Conservation (phyloP, 352 stramenopile genomes). For the Aphanomyces astaci region DNA sequence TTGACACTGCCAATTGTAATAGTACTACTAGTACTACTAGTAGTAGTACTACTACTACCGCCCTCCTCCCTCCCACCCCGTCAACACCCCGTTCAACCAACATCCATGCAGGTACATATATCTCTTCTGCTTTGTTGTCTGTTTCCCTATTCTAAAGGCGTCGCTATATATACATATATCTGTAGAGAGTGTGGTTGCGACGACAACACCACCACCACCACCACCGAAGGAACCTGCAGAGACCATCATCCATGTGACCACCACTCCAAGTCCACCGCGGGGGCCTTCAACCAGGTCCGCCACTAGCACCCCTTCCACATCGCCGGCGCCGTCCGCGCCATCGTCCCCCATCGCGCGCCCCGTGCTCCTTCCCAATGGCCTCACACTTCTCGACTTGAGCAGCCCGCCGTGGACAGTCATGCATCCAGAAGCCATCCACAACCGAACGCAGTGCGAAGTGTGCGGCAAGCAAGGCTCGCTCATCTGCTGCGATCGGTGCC, state of each 20-base stretch:
- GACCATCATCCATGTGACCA: background rate
- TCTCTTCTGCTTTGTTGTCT: too few relatives aligned
- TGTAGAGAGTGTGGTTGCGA: too few relatives aligned
- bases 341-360: conserved; percentile 10
- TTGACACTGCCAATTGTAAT: background rate
- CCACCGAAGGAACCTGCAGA: too few relatives aligned
- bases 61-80: background rate
- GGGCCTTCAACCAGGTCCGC: background rate
- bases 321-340: conserved; percentile 1
- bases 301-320: background rate
- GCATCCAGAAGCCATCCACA: background rate
- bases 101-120: too few relatives aligned
- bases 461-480: conserved; percentile 15
- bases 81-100: background rate
- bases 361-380: background rate
- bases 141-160: background rate
- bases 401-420: conserved; percentile 7
- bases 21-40: background rate
- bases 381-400: background rate
- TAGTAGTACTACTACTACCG: background rate
- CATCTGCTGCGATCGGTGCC: conserved; percentile 16
- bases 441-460: conserved; percentile 16
- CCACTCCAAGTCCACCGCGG: background rate
- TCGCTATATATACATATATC: too few relatives aligned
- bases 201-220: too few relatives aligned